Evolutionary conservation across 805 yeast genomes (phyloP).

Genomic region (Suhomyces sp.): DNA sequence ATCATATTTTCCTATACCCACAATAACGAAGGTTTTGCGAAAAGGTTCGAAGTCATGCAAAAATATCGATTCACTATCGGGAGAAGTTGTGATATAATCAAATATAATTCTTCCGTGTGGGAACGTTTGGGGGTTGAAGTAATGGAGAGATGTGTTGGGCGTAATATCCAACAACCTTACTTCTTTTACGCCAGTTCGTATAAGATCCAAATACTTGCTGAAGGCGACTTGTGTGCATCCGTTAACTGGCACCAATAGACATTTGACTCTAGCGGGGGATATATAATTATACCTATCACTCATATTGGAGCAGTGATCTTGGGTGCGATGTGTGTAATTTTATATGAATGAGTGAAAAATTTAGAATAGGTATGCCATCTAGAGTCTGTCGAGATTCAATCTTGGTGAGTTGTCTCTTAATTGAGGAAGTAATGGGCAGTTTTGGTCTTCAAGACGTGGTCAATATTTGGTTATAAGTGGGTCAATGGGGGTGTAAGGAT

Average conservation of each 20-base stretch:
- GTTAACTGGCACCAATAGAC: conserved; percentile 69
- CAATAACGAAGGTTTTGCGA: conserved; percentile 67
- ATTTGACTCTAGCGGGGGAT: conserved; percentile 64
- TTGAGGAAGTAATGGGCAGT: no score
- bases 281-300: conserved; percentile 43
- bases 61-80: conserved; percentile 59
- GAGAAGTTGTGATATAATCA: conserved; percentile 47
- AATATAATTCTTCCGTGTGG: conserved; percentile 75
- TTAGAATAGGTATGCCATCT: no score
- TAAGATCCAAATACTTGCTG: conserved; percentile 37
- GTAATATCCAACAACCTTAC: conserved; percentile 75
- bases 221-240: conserved; percentile 44
- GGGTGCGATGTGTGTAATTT: no score
- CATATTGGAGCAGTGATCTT: no score
- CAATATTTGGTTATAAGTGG: no score
- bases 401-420: no score
- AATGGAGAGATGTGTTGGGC: conserved; percentile 46
- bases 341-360: no score
- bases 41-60: conserved; percentile 89
- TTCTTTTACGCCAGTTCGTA: conserved; percentile 52
- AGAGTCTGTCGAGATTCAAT: no score
- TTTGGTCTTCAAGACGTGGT: no score
- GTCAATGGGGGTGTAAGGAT: no score
- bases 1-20: conserved; percentile 42
- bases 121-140: conserved; percentile 81